Base-by-base conservation (phyloP, 495 filamentous ascomycete species). In the Penicillium parvum region DNA sequence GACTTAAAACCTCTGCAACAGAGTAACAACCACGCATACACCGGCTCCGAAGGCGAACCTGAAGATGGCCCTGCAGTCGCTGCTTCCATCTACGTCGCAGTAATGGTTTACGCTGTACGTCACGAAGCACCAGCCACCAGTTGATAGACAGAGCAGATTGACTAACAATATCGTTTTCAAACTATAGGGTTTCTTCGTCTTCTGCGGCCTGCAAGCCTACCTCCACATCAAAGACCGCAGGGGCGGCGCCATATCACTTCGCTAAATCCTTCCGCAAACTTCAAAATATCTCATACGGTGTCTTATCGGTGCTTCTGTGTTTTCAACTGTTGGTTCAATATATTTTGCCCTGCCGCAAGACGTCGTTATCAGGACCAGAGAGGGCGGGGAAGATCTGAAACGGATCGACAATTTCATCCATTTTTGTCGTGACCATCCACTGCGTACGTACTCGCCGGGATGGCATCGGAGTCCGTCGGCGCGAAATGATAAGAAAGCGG, bases 161-260 rank as follows among this genome's bases (percentile, higher is more conserved):
- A 40, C 46, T 49, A 29, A 49, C 18, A 5, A 12, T 1, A 9
- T 20, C 23, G 7, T 14, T 26, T 9, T 40, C 8, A 25, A 4
- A 10, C 39, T 6, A 37, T 38, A 95, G 89, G 80, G 75, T 0
- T 96, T 96, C 72, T 78, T 96, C 43, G 77, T 92, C 35, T 95
- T 94, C 71, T 96, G 90, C 69, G 84, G 81, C 19, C 77, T 86
- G 56, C 90, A 96, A 60, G 90, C 88, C 35, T 76, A 82, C 47
- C 73, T 95, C 32, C 87, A 95, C 54, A 58, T 83, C 40, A 79
- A 86, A 63, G 79, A 84, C 58, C 85, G 79, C 63, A 76, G 85
- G 65, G 74, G 83, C 52, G 90, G 90, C 37, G 83, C 86, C 38
- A 95, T 96, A 74, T 79, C 82, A 39, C 72, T 94, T 52, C 78